A percentile compares a stretch with the other conserved stretches of the same genome.
Evolutionary conservation across 2,329 filamentous ascomycete species (phyloP).

Genomic region (Fusarium neocosmosporiellum): DNA sequence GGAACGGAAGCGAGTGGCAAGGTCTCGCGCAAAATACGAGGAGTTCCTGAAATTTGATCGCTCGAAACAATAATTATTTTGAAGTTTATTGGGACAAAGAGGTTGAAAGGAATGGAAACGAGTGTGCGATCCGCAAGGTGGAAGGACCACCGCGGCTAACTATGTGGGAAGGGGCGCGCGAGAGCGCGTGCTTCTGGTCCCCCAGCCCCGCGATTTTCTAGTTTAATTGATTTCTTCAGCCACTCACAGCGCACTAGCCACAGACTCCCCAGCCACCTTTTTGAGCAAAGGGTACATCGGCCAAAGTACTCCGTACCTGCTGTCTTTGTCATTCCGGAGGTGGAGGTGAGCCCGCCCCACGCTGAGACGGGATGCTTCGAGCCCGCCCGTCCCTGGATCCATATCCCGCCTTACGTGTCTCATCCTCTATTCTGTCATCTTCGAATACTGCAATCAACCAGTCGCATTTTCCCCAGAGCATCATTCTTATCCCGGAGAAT

Average conservation of each 20-base stretch:
- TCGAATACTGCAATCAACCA: not conserved
- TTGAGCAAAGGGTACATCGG: not conserved
- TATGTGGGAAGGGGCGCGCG: constrained; percentile 10
- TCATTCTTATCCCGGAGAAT: not conserved
- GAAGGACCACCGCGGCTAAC: constrained; percentile 33
- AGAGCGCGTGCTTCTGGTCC: not conserved
- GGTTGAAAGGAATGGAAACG: constrained; percentile 6
- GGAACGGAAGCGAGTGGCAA: constrained; percentile 1
- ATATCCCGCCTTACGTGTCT: constrained; percentile 29
- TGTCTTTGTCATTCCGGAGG: not conserved
- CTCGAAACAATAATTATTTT: constrained; percentile 13
- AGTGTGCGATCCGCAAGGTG: constrained; percentile 9
- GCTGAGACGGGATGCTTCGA: constrained; percentile 1
- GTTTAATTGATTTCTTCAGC: constrained; percentile 39
- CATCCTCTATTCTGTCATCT: constrained; percentile 35
- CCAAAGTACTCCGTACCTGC: not conserved
- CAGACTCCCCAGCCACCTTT: constrained; percentile 1
- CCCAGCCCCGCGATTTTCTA: constrained; percentile 46
- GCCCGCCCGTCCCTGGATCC: constrained; percentile 14
- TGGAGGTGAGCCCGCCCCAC: not conserved
- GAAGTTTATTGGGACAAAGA: not conserved
- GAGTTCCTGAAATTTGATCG: not conserved
- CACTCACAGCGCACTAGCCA: constrained; percentile 25
- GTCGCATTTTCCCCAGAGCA: not conserved
- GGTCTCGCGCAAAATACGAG: constrained; percentile 13